A percentile compares a stretch with the other conserved stretches of the same genome.
phyloP scores from a whole-genome alignment of 2,329 filamentous ascomycete genomes.

The Sporothrix mexicana region DNA sequence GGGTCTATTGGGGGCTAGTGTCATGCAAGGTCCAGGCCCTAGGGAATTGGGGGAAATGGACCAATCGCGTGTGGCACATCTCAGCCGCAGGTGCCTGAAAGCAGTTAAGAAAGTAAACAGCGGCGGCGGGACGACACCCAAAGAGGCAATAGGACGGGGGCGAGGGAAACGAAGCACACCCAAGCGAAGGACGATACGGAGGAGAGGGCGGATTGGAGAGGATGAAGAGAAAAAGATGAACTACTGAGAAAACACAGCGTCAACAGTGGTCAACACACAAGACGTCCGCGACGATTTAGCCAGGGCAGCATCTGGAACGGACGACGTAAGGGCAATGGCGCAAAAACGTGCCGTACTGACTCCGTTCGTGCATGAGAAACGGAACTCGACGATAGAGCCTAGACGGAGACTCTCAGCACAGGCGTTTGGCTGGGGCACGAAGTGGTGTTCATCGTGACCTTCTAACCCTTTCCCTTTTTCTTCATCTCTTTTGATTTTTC shows the following conservation, averaged over 20 bases:
- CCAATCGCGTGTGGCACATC: conserved; percentile 29
- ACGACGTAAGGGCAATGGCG: conserved; percentile 1
- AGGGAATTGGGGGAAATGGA: not conserved
- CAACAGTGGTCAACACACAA: not conserved
- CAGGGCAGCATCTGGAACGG: not conserved
- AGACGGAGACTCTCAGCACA: not conserved
- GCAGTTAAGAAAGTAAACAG: conserved; percentile 13
- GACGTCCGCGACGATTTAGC: not conserved
- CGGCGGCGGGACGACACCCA: not conserved
- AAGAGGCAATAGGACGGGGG: conserved; percentile 1
- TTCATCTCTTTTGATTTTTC: not conserved
- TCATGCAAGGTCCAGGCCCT: conserved; percentile 4
- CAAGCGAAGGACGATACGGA: not conserved
- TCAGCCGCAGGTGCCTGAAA: conserved; percentile 26
- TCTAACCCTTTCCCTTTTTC: too few species aligned
- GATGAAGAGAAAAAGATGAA: not conserved
- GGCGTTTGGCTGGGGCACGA: too few species aligned
- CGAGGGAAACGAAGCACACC: not conserved
- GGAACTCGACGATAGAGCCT: not conserved
- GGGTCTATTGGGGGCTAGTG: conserved; percentile 13
- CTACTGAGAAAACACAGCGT: not conserved
- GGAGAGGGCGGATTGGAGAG: not conserved
- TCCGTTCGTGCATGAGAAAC: conserved; percentile 9
- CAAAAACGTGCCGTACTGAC: conserved; percentile 20
- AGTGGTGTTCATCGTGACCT: too few species aligned